Evolutionary conservation across 345 rosid species (phyloP).

Genomic region (Anacardium occidentale): DNA sequence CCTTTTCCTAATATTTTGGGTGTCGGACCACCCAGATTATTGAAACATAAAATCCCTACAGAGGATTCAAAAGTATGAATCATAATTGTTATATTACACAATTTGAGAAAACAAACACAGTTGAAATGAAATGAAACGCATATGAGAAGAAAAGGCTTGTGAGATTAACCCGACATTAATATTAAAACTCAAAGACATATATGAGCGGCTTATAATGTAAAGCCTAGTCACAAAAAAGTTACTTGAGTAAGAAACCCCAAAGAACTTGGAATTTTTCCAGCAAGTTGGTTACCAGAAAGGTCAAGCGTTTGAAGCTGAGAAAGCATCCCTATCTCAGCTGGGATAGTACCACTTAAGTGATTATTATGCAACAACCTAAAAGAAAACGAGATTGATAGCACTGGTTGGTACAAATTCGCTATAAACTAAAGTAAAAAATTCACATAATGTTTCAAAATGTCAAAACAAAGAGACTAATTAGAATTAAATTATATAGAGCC

Average conservation of each 20-base stretch:
- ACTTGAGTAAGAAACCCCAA: constrained; percentile 67
- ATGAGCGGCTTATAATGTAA: constrained; percentile 6
- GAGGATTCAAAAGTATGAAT: not conserved
- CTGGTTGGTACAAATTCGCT: not conserved
- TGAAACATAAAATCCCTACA: constrained; percentile 83
- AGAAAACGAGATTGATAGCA: not conserved
- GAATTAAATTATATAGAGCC: not conserved
- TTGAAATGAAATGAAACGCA: constrained; percentile 22
- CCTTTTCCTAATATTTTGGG: constrained; percentile 82
- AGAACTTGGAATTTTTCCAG: constrained; percentile 75
- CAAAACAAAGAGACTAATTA: not conserved
- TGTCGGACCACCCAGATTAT: constrained; percentile 88
- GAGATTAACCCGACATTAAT: constrained; percentile 49
- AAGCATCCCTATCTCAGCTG: constrained; percentile 68
- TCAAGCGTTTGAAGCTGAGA: constrained; percentile 77
- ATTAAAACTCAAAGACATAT: constrained; percentile 8
- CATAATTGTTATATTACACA: not conserved
- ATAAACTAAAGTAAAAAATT: not conserved
- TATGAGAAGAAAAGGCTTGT: constrained; percentile 88
- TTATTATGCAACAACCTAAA: constrained; percentile 71
- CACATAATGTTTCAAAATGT: not conserved
- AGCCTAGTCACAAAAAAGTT: constrained; percentile 82
- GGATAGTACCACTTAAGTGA: constrained; percentile 61
- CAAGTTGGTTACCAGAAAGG: constrained; percentile 76
- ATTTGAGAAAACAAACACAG: not conserved